Base-by-base conservation (phyloP, 2,329 filamentous ascomycete species). In the Colletotrichum tropicale region DNA sequence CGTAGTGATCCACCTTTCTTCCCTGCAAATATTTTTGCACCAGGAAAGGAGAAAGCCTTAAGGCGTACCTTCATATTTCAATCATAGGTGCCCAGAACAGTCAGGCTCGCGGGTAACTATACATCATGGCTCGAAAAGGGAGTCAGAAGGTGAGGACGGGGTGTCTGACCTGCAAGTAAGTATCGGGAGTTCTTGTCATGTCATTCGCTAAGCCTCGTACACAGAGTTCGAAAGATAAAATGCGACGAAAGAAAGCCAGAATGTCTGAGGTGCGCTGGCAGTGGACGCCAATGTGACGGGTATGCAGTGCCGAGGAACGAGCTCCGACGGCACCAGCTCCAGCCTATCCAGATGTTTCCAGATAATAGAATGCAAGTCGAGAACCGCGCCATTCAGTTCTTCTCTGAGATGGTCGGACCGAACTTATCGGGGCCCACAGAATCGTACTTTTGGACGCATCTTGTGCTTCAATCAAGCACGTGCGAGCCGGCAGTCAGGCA, bases 251-350 rank as follows among this genome's bases (percentile, higher is more conserved):
- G 81, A 16, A 90, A 88, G 70, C 90, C 90, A 1, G 82, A 81
- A 52, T 92, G 90, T 78, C 81, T 86, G 48, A 87, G 88, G 74
- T 92, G 90, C 79, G 85, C 86, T 28, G 88, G 86, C 72, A 91
- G 89, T 4, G 89, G 90, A n/a, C 86, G 90, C 66, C 87, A 85
- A 77, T 92, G 90, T 79, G 90, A 91, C 79, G 90, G 90, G 75
- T 91, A 92, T 74, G 21, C 36, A 10, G 55, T n/a, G 32, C 80
- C 81, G 13, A 78, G 84, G 26, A 80, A 81, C 7, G 76, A 55
- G 18, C 68, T 66, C 16, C 68, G 61, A 12, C 72, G 55, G 32
- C n/a, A 62, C 28, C 64, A 12, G 18, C 34, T 62, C 6, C 30
- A 61, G 13, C 38, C 34, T 21, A 48, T 52, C 26, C 16, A 16